phyloP scores from a whole-genome alignment of 768 basidiomycete species.

The Trametes meyenii region DNA sequence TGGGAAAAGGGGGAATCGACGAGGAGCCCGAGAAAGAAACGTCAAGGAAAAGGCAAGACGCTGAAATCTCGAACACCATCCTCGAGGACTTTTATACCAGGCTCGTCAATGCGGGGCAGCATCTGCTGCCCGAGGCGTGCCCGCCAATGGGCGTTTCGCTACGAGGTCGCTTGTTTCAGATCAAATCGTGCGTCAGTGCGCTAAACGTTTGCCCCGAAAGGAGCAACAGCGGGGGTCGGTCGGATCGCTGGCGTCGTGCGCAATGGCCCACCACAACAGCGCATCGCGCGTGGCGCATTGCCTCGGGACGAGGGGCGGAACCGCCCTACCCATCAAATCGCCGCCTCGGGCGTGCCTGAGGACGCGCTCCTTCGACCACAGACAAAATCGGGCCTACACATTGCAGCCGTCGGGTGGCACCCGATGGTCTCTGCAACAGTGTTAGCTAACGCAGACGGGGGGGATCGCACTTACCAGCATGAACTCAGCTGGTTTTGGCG shows the following conservation, averaged over 20 bases:
- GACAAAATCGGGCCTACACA: too few species aligned
- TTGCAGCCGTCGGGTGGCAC: background rate
- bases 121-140: background rate
- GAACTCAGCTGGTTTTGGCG: too few species aligned
- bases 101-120: background rate
- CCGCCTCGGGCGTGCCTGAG: background rate
- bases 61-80: background rate
- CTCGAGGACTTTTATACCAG: background rate
- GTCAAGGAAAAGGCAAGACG: conserved; percentile 8
- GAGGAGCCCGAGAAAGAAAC: background rate
- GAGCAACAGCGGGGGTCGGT: background rate
- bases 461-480: too few species aligned
- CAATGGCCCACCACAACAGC: background rate
- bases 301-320: background rate
- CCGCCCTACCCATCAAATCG: background rate
- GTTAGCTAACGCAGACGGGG: too few species aligned
- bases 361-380: background rate
- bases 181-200: background rate
- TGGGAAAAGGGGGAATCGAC: background rate
- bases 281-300: background rate
- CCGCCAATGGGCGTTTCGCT: background rate
- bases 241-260: background rate
- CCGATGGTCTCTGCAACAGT: background rate
- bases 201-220: background rate
- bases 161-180: background rate